These are phyloP conservation scores for Asclepias syriaca DNA, from an alignment of 257 asterid species.

Conservation along the genomic window DNA sequence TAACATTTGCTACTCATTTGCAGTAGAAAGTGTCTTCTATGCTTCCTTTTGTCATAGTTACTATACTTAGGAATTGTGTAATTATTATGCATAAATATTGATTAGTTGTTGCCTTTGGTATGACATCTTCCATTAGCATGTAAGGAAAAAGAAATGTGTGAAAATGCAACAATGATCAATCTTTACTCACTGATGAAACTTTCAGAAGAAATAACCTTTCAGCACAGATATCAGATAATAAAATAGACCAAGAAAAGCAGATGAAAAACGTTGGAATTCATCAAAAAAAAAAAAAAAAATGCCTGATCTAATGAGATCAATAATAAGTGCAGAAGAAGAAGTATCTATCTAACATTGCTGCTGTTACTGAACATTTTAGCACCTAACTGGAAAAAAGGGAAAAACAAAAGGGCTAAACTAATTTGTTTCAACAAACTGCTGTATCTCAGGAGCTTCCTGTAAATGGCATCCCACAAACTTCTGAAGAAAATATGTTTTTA, in stretches of 20 bases:
- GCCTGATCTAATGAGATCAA: neutral
- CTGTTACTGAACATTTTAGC: neutral
- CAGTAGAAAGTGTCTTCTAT: no score
- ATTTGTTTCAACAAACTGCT: neutral
- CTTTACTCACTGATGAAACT: no score
- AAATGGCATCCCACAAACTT: constrained; percentile 13
- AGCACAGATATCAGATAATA: neutral
- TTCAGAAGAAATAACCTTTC: no score
- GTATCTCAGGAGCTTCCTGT: constrained; percentile 12
- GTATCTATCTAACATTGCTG: neutral
- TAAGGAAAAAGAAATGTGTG: no score
- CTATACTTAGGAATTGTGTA: no score
- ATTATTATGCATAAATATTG: no score
- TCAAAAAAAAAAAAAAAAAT: neutral
- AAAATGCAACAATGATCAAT: no score
- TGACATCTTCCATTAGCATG: no score
- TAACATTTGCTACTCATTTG: neutral
- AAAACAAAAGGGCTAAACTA: neutral
- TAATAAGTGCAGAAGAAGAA: neutral
- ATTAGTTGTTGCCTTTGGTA: no score
- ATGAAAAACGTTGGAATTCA: neutral
- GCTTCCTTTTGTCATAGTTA: no score
- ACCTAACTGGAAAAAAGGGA: neutral
- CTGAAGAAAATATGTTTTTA: constrained; percentile 12
- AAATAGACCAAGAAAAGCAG: neutral